Conservation (phyloP, 805 yeast species). For the Candida ascalaphidarum region DNA sequence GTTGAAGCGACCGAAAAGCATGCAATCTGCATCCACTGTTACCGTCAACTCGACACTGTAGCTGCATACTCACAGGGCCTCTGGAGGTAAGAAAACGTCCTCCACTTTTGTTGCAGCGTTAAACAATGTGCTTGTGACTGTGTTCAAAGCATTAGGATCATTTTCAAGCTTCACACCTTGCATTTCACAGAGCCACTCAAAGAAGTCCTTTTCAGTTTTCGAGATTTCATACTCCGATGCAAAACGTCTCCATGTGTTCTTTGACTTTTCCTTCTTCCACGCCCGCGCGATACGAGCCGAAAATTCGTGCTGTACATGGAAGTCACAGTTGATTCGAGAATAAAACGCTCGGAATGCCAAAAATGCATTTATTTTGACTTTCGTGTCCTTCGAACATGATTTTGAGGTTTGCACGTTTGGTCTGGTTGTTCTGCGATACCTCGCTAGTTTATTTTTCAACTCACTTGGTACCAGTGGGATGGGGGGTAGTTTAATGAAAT, state of each 20-base stretch:
- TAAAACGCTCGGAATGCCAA: constrained; percentile 3
- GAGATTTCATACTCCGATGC: constrained; percentile 1
- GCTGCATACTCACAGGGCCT: too few relatives aligned
- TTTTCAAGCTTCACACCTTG: too few relatives aligned
- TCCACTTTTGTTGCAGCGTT: constrained; percentile 1
- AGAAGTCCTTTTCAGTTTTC: neutral
- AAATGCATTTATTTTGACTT: constrained; percentile 1
- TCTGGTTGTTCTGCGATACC: too few relatives aligned
- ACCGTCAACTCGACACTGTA: too few relatives aligned
- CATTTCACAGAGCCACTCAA: too few relatives aligned
- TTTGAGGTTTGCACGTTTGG: too few relatives aligned
- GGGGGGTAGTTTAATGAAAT: neutral
- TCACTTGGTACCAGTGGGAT: neutral
- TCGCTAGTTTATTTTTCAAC: neutral
- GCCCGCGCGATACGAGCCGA: neutral
- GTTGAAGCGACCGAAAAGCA: constrained; percentile 16
- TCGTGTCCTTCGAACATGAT: neutral
- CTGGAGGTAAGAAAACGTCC: constrained; percentile 2
- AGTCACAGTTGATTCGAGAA: constrained; percentile 1
- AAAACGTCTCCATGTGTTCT: constrained; percentile 1
- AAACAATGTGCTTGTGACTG: too few relatives aligned
- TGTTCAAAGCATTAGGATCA: too few relatives aligned
- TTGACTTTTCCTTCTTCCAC: constrained; percentile 1
- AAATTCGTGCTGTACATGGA: neutral
- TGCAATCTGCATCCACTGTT: constrained; percentile 1